Conservation (phyloP, 306 rosid genomes). For the Prinsepia uniflora region DNA sequence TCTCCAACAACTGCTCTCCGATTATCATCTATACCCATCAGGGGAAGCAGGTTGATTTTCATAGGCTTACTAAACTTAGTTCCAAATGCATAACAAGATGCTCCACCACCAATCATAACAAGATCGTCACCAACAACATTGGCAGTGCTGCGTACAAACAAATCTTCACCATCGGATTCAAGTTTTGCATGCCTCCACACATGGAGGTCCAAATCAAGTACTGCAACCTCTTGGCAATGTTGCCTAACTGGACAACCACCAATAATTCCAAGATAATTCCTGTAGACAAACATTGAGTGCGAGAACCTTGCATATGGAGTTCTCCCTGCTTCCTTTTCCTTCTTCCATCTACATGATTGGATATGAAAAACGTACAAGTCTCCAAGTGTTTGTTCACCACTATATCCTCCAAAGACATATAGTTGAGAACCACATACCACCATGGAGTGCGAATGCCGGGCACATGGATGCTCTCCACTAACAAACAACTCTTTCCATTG, state of each 20-base stretch:
- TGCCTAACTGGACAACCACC: slow-evolving; percentile 93
- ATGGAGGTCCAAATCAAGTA: slow-evolving; percentile 61
- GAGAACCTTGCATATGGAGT: slow-evolving; percentile 88
- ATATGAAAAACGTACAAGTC: slow-evolving; percentile 74
- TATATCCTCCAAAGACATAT: slow-evolving; percentile 74
- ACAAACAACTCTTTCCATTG: slow-evolving; percentile 63
- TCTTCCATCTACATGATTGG: slow-evolving; percentile 60
- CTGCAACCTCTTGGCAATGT: slow-evolving; percentile 62
- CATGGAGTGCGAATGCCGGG: slow-evolving; percentile 92
- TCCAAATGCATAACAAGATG: slow-evolving; percentile 94
- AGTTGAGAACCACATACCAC: slow-evolving; percentile 62
- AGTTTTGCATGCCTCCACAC: slow-evolving; percentile 71
- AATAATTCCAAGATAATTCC: slow-evolving; percentile 65
- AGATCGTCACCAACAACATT: slow-evolving; percentile 67
- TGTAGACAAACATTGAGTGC: slow-evolving; percentile 76
- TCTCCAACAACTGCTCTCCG: slow-evolving; percentile 24
- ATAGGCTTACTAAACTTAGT: slow-evolving; percentile 88
- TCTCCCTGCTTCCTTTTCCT: slow-evolving; percentile 61
- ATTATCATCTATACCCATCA: slow-evolving; percentile 34
- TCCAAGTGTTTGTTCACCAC: slow-evolving; percentile 78
- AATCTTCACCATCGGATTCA: slow-evolving; percentile 53
- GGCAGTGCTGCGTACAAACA: slow-evolving; percentile 85
- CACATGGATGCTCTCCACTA: slow-evolving; percentile 65
- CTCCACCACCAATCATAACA: slow-evolving; percentile 84
- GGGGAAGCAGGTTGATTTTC: slow-evolving; percentile 54